Evolutionary conservation across 2,329 filamentous ascomycete genomes (phyloP), one percentile per base, ranked within the genome.

Genomic region (Calonectria fujianensis): DNA sequence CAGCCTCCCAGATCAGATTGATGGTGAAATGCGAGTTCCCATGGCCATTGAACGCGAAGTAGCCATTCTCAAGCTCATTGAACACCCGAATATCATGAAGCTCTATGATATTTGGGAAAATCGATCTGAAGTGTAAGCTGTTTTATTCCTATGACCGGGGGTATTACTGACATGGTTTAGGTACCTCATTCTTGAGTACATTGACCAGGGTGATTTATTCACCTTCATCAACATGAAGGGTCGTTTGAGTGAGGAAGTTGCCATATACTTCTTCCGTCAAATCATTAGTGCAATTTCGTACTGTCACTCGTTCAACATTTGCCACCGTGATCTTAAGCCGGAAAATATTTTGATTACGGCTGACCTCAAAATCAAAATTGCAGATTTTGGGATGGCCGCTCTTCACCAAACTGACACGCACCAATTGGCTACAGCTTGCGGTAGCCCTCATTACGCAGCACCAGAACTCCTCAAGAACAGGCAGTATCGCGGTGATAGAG

Each of bases 61-160:
- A 51, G 96, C 96, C 39, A 97, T 99, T 80, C 95, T 99, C 91
- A 98, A 98, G 86, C 90, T 98, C 73, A 95, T 98, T 75, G 94
- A 98, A 81, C 97, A 99, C 85, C 95, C 94, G 8, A 97, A 98
- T 83, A 96, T 98, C 80, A 96, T 98, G 85, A 95, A 94, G 79
- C 87, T 99, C 13, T 97, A 96, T 83, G 97, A 99, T 85, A 96
- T 99, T 37, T 99, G 96, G 96, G 97, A 99, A 86, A 98, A 98
- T 83, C 91, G 95, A 29, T 94, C 95, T 72, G 96, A 99, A 85
- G 93, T 99, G 95, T 98, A 89, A 87, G 94, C 86, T 27, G 24
- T 3, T 54, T 24, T 14, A 5, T 51, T 31, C 39, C 13, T 64
- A 27, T 6, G 11, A 31, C 10, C 54, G 5, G 4, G 48, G 29